phyloP scores from a whole-genome alignment of 2,329 filamentous ascomycete genomes.

The Colletotrichum musae region DNA sequence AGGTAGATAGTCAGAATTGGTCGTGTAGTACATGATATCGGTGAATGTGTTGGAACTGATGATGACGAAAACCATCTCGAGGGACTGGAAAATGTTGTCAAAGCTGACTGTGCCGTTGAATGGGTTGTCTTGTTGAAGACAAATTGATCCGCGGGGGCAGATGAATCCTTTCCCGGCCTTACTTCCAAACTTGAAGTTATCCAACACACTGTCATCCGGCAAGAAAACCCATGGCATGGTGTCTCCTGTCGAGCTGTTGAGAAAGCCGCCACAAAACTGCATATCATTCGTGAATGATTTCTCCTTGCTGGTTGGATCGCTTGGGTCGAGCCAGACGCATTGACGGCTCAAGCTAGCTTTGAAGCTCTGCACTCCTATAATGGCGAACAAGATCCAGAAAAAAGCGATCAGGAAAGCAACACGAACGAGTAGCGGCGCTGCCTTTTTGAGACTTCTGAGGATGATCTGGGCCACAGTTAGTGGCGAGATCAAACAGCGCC shows the following conservation, averaged over 20 bases:
- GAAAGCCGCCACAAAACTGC: conserved; percentile 89
- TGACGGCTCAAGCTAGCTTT: conserved; percentile 84
- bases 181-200: conserved; percentile 65
- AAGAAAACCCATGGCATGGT: conserved; percentile 76
- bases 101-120: conserved; percentile 91
- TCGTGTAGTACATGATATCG: conserved; percentile 94
- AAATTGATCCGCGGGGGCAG: conserved; percentile 87
- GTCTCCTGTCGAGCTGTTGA: conserved; percentile 71
- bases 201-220: conserved; percentile 49
- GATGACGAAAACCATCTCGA: conserved; percentile 96
- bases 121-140: conserved; percentile 84
- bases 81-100: conserved; percentile 91
- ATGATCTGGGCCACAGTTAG: conserved; percentile 76
- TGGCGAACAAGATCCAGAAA: conserved; percentile 98
- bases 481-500: not conserved
- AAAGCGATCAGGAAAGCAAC: conserved; percentile 96
- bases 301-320: conserved; percentile 66
- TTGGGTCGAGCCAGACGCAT: conserved; percentile 83
- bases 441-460: conserved; percentile 93
- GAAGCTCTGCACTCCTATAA: conserved; percentile 97
- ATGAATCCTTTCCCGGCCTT: conserved; percentile 83
- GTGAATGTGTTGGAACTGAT: conserved; percentile 99
- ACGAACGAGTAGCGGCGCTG: conserved; percentile 89
- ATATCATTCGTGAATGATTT: conserved; percentile 74
- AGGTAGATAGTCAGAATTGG: conserved; percentile 90